Conservation (phyloP, 2,329 filamentous ascomycete species). For the Alternaria rosae region DNA sequence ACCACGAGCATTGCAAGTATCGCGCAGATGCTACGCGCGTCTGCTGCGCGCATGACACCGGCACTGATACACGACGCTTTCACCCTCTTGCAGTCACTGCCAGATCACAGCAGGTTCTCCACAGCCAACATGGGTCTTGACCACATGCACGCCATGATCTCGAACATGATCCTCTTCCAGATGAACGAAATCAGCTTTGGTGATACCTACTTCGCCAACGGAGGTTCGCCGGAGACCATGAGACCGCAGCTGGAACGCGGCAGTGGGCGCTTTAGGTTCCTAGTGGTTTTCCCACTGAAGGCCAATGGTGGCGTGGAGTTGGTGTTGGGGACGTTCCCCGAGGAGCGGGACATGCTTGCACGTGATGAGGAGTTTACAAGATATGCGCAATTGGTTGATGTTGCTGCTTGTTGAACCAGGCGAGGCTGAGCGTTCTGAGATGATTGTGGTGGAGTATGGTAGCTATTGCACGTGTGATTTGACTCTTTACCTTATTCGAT, state of each 20-base stretch:
- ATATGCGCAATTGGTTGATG: slow-evolving; percentile 38
- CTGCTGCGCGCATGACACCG: slow-evolving; percentile 32
- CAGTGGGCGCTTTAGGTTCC: slow-evolving; percentile 32
- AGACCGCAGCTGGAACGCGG: slow-evolving; percentile 38
- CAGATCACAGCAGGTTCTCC: slow-evolving; percentile 23
- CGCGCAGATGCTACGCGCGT: slow-evolving; percentile 29
- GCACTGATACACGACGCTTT: slow-evolving; percentile 37
- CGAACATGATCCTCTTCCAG: slow-evolving; percentile 35
- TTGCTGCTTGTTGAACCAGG: neutral
- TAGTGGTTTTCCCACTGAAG: slow-evolving; percentile 36
- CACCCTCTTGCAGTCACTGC: slow-evolving; percentile 29
- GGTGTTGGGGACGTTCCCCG: slow-evolving; percentile 30
- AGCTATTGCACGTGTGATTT: neutral
- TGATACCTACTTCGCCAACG: slow-evolving; percentile 26
- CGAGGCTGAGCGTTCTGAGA: neutral
- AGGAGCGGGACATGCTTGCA: slow-evolving; percentile 57
- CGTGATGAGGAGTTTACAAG: slow-evolving; percentile 53
- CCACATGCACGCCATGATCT: slow-evolving; percentile 36
- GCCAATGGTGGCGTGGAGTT: slow-evolving; percentile 32
- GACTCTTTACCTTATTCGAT: neutral
- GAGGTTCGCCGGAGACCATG: slow-evolving; percentile 33
- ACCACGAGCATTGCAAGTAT: slow-evolving; percentile 28
- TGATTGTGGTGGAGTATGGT: neutral
- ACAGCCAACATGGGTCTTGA: slow-evolving; percentile 34
- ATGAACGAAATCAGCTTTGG: slow-evolving; percentile 27